A percentile compares a stretch with the other conserved stretches of the same genome.
Evolutionary conservation across 2,329 filamentous ascomycete genomes (phyloP).

Genomic region (Sodiomyces alkalinus): DNA sequence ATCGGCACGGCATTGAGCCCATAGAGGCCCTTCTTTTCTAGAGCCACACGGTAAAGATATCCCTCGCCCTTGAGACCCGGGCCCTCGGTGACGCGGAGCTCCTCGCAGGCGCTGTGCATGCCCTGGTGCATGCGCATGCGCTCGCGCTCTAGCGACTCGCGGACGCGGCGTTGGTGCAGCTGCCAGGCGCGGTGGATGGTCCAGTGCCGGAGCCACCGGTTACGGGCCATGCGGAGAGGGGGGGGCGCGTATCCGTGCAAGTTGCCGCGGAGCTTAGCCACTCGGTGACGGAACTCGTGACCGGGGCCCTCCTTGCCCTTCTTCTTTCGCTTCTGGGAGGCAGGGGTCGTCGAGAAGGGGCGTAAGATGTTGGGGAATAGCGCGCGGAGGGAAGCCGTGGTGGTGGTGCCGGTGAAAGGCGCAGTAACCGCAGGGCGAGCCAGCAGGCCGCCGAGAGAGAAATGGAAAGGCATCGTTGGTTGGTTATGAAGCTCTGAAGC

Average conservation of each 20-base stretch:
- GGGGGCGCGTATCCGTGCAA: constrained; percentile 37
- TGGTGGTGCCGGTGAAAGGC: constrained; percentile 4
- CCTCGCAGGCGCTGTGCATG: constrained; percentile 79
- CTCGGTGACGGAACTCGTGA: constrained; percentile 24
- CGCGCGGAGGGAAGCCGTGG: constrained; percentile 7
- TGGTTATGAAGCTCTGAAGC: too few relatives aligned
- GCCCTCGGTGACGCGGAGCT: constrained; percentile 47
- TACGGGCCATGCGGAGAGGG: constrained; percentile 78
- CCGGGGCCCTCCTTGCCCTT: constrained; percentile 12
- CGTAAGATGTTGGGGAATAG: constrained; percentile 9
- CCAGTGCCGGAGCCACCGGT: constrained; percentile 86
- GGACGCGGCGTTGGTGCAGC: constrained; percentile 57
- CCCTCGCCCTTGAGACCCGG: constrained; percentile 45
- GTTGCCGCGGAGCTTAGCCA: constrained; percentile 28
- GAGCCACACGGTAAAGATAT: constrained; percentile 70
- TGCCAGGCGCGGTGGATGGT: constrained; percentile 96
- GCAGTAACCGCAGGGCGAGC: constrained; percentile 9
- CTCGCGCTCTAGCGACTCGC: constrained; percentile 48
- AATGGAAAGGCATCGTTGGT: constrained; percentile 4
- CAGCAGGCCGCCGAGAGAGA: constrained; percentile 16
- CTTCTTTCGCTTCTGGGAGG: constrained; percentile 9
- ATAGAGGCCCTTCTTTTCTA: constrained; percentile 83
- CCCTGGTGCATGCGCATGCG: constrained; percentile 66
- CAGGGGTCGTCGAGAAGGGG: constrained; percentile 14
- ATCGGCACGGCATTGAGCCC: constrained; percentile 62